A percentile compares a stretch with the other conserved stretches of the same genome.
Evolutionary conservation across 1,284 basidiomycete genomes (phyloP).

Genomic region (Leccinum subrobustum): DNA sequence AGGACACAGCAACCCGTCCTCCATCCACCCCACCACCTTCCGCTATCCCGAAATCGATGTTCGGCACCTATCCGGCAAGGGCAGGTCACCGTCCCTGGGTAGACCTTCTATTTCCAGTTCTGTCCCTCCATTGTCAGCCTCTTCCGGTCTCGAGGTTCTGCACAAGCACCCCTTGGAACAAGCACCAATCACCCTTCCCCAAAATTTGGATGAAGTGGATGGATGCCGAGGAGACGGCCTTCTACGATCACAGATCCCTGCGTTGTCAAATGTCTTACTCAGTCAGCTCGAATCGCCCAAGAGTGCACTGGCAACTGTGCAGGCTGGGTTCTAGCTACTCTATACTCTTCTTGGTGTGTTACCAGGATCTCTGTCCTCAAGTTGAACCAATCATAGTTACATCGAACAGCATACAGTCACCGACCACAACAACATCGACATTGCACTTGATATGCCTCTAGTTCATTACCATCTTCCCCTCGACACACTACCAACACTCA

Average conservation of each 20-base stretch:
- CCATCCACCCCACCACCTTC: too few relatives aligned
- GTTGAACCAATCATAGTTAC: conserved; percentile 60
- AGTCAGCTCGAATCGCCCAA: conserved; percentile 83
- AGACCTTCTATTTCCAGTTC: too few relatives aligned
- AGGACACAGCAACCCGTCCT: too few relatives aligned
- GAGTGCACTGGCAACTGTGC: conserved; percentile 75
- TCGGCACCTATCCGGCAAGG: too few relatives aligned
- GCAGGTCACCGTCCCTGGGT: too few relatives aligned
- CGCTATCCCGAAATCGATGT: too few relatives aligned
- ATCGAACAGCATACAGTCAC: conserved; percentile 39
- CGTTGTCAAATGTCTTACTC: conserved; percentile 78
- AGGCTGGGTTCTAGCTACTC: conserved; percentile 83
- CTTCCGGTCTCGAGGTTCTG: too few relatives aligned
- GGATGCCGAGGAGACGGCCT: conserved; percentile 78
- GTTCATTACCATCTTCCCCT: conserved; percentile 85
- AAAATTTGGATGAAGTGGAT: conserved; percentile 55
- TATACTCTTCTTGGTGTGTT: conserved; percentile 77
- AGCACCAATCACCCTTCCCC: conserved; percentile 32
- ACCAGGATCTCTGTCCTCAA: conserved; percentile 82
- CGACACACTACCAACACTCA: conserved; percentile 76
- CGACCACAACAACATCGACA: conserved; percentile 67
- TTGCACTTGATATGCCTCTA: conserved; percentile 80
- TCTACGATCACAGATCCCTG: conserved; percentile 72
- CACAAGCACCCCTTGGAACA: too few relatives aligned
- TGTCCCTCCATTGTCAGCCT: too few relatives aligned